Base-by-base conservation (phyloP, 495 filamentous ascomycete species). In the Durotheca rogersii region DNA sequence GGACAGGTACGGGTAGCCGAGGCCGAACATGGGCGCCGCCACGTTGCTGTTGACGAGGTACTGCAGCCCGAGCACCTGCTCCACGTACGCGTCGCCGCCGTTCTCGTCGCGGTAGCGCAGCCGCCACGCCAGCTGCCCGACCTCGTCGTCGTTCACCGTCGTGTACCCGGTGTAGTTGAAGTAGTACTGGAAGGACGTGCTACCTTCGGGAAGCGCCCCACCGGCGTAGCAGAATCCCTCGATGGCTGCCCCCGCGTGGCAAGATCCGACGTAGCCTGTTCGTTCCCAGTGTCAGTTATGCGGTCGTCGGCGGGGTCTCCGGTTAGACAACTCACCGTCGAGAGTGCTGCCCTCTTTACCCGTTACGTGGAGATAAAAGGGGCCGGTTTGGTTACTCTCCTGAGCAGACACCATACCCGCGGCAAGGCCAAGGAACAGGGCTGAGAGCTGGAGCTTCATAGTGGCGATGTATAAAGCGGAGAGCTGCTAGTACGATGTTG, bases 211-310 rank as follows among this genome's bases (percentile, higher is more conserved):
- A 31, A 46, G 19, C 23, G 35, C 34, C 5, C 41, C 50, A 20
- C 60, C 58, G 29, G 43, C 46, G 44, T 76, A 53, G 62, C 80
- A 84, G 29, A 83, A 66, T 7, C 68, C 72, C 50, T 80, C 72
- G 19, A 74, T 77, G 12, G 72, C 78, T 27, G 80, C 79, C 7
- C 81, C 81, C 17, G 74, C 62, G 52, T 82, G 80, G 65, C 81
- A 83, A 21, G 79, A 61, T 4, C 32, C 32, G 27, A 78, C 70
- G 40, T 66, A 70, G 1, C 63, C 48, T 65, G 64, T 67, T 47
- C 72, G 64, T 67, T 47, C 72, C 54, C 30, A 69, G 29, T 6
- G 64, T 59, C 7, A 53, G 44, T 41, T 70, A 67, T 31, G 35
- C 43, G 6, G n/a, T n/a, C n/a, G n/a, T n/a, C n/a, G n/a, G n/a